A percentile compares a stretch with the other conserved stretches of the same genome.
Conservation (phyloP, 2,329 filamentous ascomycete species). For the Grosmannia huntii region DNA sequence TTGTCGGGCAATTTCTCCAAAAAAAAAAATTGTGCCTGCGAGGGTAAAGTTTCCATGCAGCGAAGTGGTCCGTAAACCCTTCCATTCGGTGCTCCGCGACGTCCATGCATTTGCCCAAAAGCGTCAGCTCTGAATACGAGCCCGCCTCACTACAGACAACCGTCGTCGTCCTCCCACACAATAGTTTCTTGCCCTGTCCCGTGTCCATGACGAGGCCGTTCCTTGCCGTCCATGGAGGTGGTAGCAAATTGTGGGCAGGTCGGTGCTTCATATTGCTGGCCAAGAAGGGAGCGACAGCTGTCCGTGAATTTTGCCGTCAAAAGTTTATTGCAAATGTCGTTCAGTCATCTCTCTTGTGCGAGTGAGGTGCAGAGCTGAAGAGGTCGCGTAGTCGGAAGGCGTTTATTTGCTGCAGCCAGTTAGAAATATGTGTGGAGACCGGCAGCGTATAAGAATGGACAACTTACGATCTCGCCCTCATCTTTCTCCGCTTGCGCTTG, state of each 20-base stretch:
- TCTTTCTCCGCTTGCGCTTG: slow-evolving; percentile 99
- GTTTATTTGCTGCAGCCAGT: slow-evolving; percentile 4
- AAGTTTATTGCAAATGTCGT: neutral
- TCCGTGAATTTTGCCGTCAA: neutral
- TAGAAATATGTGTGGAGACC: neutral
- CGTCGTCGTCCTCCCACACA: neutral
- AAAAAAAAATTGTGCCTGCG: neutral
- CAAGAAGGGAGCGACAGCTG: neutral
- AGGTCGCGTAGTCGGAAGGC: slow-evolving; percentile 2
- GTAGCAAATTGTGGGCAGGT: neutral
- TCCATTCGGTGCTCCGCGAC: neutral
- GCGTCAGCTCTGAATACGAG: neutral
- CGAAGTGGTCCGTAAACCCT: neutral
- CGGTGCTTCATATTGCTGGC: neutral
- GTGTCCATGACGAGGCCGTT: neutral
- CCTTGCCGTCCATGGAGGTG: neutral
- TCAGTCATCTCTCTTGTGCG: neutral
- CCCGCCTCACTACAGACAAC: neutral
- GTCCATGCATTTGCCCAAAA: neutral
- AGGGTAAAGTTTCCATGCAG: slow-evolving; percentile 4
- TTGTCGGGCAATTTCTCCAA: slow-evolving; percentile 1
- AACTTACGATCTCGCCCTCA: slow-evolving; percentile 88
- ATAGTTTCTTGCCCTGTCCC: neutral
- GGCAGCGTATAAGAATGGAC: neutral
- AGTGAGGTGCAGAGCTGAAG: slow-evolving; percentile 6